phyloP scores from a whole-genome alignment of 768 basidiomycete species.

The Dacryopinax spathularia region DNA sequence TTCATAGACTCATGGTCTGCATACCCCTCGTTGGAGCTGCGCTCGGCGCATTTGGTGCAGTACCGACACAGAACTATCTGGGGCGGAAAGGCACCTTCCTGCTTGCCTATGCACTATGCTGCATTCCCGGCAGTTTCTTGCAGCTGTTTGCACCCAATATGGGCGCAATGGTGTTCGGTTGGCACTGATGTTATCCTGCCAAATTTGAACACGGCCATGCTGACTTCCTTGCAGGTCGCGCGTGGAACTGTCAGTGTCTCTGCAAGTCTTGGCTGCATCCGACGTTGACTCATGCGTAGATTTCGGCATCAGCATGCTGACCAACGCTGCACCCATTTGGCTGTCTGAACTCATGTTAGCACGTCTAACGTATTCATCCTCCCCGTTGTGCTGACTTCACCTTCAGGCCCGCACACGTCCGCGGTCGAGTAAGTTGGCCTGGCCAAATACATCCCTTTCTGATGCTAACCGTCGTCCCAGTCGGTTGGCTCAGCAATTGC shows the following conservation, averaged over 20 bases:
- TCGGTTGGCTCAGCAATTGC: not conserved
- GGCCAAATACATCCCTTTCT: not conserved
- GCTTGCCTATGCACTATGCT: not conserved
- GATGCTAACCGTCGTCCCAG: not conserved
- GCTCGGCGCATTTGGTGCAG: not conserved
- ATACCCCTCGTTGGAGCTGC: not conserved
- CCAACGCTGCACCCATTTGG: not conserved
- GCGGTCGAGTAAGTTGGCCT: not conserved
- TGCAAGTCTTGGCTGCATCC: too few relatives aligned
- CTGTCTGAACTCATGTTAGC: not conserved
- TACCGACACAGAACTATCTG: not conserved
- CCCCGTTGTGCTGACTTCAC: too few relatives aligned
- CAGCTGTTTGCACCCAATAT: not conserved
- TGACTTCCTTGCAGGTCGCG: not conserved
- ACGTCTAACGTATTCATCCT: not conserved
- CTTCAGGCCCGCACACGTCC: not conserved
- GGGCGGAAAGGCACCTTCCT: not conserved
- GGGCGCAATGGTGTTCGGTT: not conserved
- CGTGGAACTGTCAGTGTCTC: not conserved
- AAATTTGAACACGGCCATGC: too few relatives aligned
- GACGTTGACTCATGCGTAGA: not conserved
- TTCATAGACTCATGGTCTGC: not conserved
- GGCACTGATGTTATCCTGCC: too few relatives aligned
- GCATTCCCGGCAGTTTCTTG: not conserved
- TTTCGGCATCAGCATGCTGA: not conserved